Conservation (phyloP, 176 grass and related monocot genomes). For the Metroxylon sagu region DNA sequence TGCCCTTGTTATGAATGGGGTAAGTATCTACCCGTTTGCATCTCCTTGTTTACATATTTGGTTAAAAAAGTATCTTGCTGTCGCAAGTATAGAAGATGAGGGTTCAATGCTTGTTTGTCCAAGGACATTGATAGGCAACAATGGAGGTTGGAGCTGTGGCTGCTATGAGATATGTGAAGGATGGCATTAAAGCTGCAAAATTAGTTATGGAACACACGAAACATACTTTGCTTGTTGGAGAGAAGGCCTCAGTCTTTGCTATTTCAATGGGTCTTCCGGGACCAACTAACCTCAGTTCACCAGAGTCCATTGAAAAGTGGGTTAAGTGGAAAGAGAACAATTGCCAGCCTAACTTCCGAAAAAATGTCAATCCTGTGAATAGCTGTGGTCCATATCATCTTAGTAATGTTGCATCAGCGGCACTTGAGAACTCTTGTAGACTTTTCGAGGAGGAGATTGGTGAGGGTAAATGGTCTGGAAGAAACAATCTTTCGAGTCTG, state of each 20-base stretch:
- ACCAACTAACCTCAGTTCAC: constrained; percentile 70
- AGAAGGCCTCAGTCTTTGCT: constrained; percentile 82
- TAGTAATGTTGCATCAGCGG: constrained; percentile 3
- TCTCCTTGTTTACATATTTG: not conserved
- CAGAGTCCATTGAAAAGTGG: constrained; percentile 69
- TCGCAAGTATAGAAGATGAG: constrained; percentile 20
- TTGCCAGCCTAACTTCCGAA: constrained; percentile 87
- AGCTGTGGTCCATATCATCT: constrained; percentile 61
- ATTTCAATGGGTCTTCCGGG: constrained; percentile 95
- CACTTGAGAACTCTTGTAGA: constrained; percentile 9
- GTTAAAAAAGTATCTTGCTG: not conserved
- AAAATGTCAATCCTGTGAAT: constrained; percentile 52
- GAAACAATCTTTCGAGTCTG: constrained; percentile 19
- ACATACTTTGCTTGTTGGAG: constrained; percentile 85
- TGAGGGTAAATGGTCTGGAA: constrained; percentile 10
- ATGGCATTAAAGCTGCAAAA: constrained; percentile 79
- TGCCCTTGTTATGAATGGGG: constrained; percentile 97
- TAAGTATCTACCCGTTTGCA: constrained; percentile 29
- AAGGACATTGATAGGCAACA: constrained; percentile 42
- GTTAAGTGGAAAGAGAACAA: constrained; percentile 52
- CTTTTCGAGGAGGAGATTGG: not conserved
- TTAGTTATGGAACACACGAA: constrained; percentile 69
- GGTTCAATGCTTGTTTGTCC: constrained; percentile 14
- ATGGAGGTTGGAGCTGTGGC: constrained; percentile 94
- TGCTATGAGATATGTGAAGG: constrained; percentile 84